These are phyloP conservation scores for Monoraphidium neglectum DNA, from an alignment of 139 green algal genomes.

Conservation along the genomic window DNA sequence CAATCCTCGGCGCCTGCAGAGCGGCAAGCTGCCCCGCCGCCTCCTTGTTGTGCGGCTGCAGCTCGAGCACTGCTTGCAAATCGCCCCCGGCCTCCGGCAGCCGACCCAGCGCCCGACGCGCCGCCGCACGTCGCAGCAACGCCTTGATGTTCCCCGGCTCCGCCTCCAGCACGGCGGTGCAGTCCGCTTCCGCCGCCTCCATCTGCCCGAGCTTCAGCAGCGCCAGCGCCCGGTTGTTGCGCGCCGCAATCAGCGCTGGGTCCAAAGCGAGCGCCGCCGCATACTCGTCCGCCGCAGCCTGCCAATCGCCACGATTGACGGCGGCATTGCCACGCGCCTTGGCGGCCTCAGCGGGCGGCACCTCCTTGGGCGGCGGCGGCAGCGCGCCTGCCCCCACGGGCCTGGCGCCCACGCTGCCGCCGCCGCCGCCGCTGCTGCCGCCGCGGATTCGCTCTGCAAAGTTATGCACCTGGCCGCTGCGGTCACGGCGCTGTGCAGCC, in stretches of 20 bases:
- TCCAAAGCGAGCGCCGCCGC: slow-evolving; percentile 62
- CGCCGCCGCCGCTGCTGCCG: slow-evolving; percentile 23
- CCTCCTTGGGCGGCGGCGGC: slow-evolving; percentile 1
- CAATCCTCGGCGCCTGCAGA: background rate
- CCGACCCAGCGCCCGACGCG: slow-evolving; percentile 35
- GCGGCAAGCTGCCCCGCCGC: slow-evolving; percentile 34
- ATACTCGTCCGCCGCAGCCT: slow-evolving; percentile 46
- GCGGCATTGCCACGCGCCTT: slow-evolving; percentile 81
- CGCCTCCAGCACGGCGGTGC: slow-evolving; percentile 44
- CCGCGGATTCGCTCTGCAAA: slow-evolving; percentile 6
- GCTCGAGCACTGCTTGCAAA: slow-evolving; percentile 37
- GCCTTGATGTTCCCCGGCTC: slow-evolving; percentile 78
- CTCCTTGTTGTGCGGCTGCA: slow-evolving; percentile 66
- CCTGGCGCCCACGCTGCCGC: background rate
- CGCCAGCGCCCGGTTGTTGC: slow-evolving; percentile 82
- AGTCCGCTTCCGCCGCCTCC: slow-evolving; percentile 61
- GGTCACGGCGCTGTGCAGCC: slow-evolving; percentile 5
- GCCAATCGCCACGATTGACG: slow-evolving; percentile 68
- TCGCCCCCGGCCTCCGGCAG: slow-evolving; percentile 35
- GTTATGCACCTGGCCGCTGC: slow-evolving; percentile 13
- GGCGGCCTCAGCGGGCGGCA: slow-evolving; percentile 54
- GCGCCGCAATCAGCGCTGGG: slow-evolving; percentile 30
- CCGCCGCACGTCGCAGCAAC: slow-evolving; percentile 62
- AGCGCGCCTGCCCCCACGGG: background rate
- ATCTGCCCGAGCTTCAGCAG: slow-evolving; percentile 66